phyloP scores from a whole-genome alignment of 2,329 filamentous ascomycete genomes.

The Fusarium concolor region DNA sequence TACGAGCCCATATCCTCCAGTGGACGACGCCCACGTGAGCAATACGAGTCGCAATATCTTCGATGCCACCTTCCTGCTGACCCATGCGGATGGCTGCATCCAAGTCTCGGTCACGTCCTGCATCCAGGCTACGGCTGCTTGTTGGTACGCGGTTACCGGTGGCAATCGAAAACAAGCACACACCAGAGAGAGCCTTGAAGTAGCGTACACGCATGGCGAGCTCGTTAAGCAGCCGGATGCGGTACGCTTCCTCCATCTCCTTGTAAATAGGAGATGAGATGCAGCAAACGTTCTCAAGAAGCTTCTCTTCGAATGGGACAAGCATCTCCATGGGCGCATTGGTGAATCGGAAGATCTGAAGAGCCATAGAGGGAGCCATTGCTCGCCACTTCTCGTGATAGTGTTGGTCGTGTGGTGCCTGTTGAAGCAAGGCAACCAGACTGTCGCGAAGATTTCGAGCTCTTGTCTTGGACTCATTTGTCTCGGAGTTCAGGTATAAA shows the following conservation, averaged over 20 bases:
- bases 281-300: slow-evolving; percentile 59
- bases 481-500: slow-evolving; percentile 53
- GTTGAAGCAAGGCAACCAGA: slow-evolving; percentile 66
- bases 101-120: slow-evolving; percentile 47
- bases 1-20: slow-evolving; percentile 86
- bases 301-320: slow-evolving; percentile 61
- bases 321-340: slow-evolving; percentile 63
- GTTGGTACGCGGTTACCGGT: slow-evolving; percentile 62
- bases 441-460: slow-evolving; percentile 63
- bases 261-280: slow-evolving; percentile 58
- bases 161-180: slow-evolving; percentile 66
- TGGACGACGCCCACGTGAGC: slow-evolving; percentile 87
- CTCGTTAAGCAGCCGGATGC: slow-evolving; percentile 61
- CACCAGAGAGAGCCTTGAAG: slow-evolving; percentile 64
- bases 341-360: slow-evolving; percentile 69
- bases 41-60: slow-evolving; percentile 79
- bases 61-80: slow-evolving; percentile 66
- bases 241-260: slow-evolving; percentile 63
- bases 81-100: slow-evolving; percentile 55
- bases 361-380: slow-evolving; percentile 64
- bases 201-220: slow-evolving; percentile 63
- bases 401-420: slow-evolving; percentile 57
- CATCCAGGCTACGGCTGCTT: slow-evolving; percentile 52
- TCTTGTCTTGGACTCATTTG: slow-evolving; percentile 57
- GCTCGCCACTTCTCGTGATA: slow-evolving; percentile 63